Evolutionary conservation across 805 yeast species (phyloP).

Genomic region (Wickerhamomyces kurtzmanii): DNA sequence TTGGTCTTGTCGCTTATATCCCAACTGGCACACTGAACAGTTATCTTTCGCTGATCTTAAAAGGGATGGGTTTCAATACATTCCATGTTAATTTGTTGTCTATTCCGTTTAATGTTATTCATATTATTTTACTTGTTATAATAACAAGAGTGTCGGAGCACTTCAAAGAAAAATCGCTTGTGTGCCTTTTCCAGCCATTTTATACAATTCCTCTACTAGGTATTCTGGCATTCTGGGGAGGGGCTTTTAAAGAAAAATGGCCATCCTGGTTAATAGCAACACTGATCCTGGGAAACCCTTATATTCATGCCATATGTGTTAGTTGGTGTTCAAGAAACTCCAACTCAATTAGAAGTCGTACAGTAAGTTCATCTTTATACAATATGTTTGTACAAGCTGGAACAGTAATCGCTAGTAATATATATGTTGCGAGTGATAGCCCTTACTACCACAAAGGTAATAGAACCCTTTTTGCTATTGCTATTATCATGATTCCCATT

Average conservation of each 20-base stretch:
- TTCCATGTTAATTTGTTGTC: conserved; percentile 39
- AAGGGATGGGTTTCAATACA: conserved; percentile 38
- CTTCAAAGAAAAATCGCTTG: conserved; percentile 18
- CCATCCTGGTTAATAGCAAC: conserved; percentile 25
- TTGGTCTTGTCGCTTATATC: conserved; percentile 33
- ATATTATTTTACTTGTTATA: conserved; percentile 23
- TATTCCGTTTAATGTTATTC: conserved; percentile 36
- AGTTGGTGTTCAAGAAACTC: conserved; percentile 56
- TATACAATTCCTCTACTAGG: conserved; percentile 25
- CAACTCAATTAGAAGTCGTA: conserved; percentile 47
- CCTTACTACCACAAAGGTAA: conserved; percentile 60
- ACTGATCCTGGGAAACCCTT: conserved; percentile 27
- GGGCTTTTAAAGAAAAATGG: conserved; percentile 26
- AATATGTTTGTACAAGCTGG: conserved; percentile 59
- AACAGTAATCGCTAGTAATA: conserved; percentile 41
- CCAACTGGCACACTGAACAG: conserved; percentile 22
- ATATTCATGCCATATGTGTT: conserved; percentile 43
- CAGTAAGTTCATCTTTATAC: conserved; percentile 54
- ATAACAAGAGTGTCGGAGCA: conserved; percentile 28
- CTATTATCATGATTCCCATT: conserved; percentile 21
- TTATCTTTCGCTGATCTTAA: conserved; percentile 40
- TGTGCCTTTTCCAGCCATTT: conserved; percentile 17
- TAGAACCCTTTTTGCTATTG: conserved; percentile 22
- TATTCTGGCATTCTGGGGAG: conserved; percentile 26
- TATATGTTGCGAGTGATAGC: conserved; percentile 45